Percentiles rank a stretch among this genome's conserved stretches.
Conservation (phyloP, 768 basidiomycete species). For the Psilocybe cubensis region DNA sequence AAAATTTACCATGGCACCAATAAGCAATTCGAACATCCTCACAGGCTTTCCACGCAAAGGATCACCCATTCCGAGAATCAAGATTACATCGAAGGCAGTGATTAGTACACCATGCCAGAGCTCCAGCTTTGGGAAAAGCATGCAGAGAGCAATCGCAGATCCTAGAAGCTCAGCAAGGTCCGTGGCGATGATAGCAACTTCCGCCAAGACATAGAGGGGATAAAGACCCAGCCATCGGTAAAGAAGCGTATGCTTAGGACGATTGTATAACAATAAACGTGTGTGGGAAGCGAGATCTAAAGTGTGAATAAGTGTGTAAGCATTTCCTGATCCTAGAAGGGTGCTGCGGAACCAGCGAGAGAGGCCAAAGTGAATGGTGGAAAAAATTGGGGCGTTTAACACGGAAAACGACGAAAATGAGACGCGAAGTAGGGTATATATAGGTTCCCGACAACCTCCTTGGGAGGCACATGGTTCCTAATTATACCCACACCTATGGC, state of each 20-base stretch:
- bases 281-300: conserved; percentile 59
- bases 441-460: neutral
- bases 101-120: conserved; percentile 74
- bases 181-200: conserved; percentile 76
- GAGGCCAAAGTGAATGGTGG: neutral
- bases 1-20: conserved; percentile 57
- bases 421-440: conserved; percentile 2
- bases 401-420: neutral
- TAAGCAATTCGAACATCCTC: conserved; percentile 67
- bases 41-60: conserved; percentile 70
- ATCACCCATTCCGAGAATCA: conserved; percentile 74
- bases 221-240: conserved; percentile 66
- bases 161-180: conserved; percentile 84
- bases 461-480: conserved; percentile 12
- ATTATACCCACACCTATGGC: conserved; percentile 17
- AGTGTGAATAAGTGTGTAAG: conserved; percentile 11
- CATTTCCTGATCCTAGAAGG: conserved; percentile 8
- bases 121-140: conserved; percentile 71
- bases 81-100: conserved; percentile 68
- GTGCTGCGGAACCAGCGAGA: conserved; percentile 10
- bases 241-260: conserved; percentile 58
- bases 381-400: neutral
- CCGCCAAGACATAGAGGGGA: conserved; percentile 65
- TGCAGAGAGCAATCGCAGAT: conserved; percentile 77
- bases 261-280: conserved; percentile 65